Evolutionary conservation across 768 basidiomycete species (phyloP), one percentile per base, ranked within the genome.

Genomic region (Amanita jacksonii): DNA sequence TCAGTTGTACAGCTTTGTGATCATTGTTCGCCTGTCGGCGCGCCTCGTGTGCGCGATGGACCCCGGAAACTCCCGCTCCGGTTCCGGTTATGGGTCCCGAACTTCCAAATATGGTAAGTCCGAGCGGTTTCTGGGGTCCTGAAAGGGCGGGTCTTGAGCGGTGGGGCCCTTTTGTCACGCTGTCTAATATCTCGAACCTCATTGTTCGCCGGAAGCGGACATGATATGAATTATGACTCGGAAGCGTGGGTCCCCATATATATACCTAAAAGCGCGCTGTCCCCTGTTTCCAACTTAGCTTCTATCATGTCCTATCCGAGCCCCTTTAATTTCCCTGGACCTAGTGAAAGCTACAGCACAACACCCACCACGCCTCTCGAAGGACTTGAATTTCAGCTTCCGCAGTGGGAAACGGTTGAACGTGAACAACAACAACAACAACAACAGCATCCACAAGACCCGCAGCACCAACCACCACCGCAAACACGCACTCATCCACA

Each of bases 361-460:
- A 64, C 63, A 52, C 68, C 75, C 36, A 57, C 72, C 20, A 73
- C 73, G 9, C 73, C 75, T 8, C 64, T 63, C 54, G 62, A 59
- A 57, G 36, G 51, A 51, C 31, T 43, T 20, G 41, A 43, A 13
- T 43, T 41, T 31, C 38, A 40, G 24, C 24, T 59, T 65, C 44
- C 65, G 45, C 56, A 65, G 48, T 65, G 68, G 66, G 61, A 65
- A 54, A 64, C 64, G 22, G 60, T 65, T 49, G 62, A 73, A 49
- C 64, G 59, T 52, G 58, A 68, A 50, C 58, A 64, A 50, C 67
- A 63, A 42, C 65, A 65, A 40, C 62, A 68, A 44, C 62, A 64
- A 46, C 62, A 60, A 38, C 61, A 62, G n/a, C 61, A 62, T 47
- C 64, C 66, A 25, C 64, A 59, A 41, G 53, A 56, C 8, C 54